Base-by-base conservation (phyloP, 306 rosid genomes). In the Rosa persica region DNA sequence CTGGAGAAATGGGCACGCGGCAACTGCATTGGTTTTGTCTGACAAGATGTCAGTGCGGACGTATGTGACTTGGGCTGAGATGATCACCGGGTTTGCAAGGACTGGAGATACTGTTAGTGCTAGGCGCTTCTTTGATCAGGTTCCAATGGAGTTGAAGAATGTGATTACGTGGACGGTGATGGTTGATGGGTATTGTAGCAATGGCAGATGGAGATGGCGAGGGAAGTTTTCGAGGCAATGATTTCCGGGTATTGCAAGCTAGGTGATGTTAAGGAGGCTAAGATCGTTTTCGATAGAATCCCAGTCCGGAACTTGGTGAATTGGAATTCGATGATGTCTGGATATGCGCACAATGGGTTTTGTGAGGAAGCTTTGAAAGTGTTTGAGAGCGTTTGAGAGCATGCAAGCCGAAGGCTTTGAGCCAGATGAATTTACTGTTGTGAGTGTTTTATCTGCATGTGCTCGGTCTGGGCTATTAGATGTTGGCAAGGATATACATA, bases 241-340 rank as follows among this genome's bases (percentile, higher is more conserved):
- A 62, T 92, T 74, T 84, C 80, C 43, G 95, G 97, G n/a, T 92
- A 90, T 68, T 90, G 84, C 83, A 92, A 85, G 90, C 76, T 68
- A 49, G 93, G 93, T 51, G 52, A 69, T 83, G 82, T 88, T 6
- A 7, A 42, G 73, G 89, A 84, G 78, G 95, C 91, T 20, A 79
- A 77, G 83, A 62, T 66, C 10, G 60, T 92, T 73, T 92, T 90
- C 25, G 20, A 73, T 15, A 51, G 44, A 71, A 67, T 83, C 66
- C 90, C 85, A 0, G 82, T 68, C 40, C 86, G 85, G 71, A 92
- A 86, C 74, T 82, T 92, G 80, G 93, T 88, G 83, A 85, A 87
- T 55, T 92, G 95, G 95, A 92, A 90, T 77, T 86, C 97, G 20
- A 81, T 90, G 88, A 87, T 92, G 76, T 84, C 92, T 52, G 97